Percentiles rank a stretch among this genome's conserved stretches.
Conservation (phyloP, 495 filamentous ascomycete species). For the Choiromyces venosus region DNA sequence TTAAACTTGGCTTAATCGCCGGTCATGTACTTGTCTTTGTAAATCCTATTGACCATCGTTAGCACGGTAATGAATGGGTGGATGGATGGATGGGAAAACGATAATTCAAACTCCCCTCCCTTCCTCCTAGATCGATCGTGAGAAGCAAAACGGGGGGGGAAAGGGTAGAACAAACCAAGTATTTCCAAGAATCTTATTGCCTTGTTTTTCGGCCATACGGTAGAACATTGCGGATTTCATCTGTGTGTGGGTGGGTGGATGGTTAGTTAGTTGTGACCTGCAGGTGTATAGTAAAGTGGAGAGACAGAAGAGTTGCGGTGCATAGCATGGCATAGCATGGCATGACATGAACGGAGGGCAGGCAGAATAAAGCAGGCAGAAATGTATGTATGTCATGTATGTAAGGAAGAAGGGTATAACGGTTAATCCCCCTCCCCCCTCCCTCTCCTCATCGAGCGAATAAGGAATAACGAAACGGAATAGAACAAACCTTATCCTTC, state of each 20-base stretch:
- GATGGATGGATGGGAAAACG: background rate
- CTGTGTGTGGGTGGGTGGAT: background rate
- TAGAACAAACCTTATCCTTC: slow-evolving; percentile 85
- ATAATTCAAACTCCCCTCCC: background rate
- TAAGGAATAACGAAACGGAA: background rate
- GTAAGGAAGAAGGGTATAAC: slow-evolving; percentile 24
- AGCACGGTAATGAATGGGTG: no score
- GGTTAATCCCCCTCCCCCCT: slow-evolving; percentile 8
- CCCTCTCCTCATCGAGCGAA: slow-evolving; percentile 20
- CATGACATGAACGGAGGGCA: background rate
- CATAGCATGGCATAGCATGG: background rate
- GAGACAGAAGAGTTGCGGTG: slow-evolving; percentile 1
- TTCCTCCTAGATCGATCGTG: slow-evolving; percentile 19
- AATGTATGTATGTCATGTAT: slow-evolving; percentile 16
- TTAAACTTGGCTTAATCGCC: slow-evolving; percentile 43
- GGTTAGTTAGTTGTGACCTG: background rate
- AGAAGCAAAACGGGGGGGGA: slow-evolving; percentile 36
- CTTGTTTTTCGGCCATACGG: slow-evolving; percentile 81
- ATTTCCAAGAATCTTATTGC: slow-evolving; percentile 86
- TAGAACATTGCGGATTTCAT: slow-evolving; percentile 76
- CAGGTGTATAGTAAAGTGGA: slow-evolving; percentile 15
- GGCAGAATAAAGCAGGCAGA: slow-evolving; percentile 8
- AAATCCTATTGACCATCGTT: slow-evolving; percentile 38
- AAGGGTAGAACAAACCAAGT: slow-evolving; percentile 64
- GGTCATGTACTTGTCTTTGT: slow-evolving; percentile 43